Evolutionary conservation across 108 stramenopile genomes (phyloP).

Genomic region (Cyclotella cryptica): DNA sequence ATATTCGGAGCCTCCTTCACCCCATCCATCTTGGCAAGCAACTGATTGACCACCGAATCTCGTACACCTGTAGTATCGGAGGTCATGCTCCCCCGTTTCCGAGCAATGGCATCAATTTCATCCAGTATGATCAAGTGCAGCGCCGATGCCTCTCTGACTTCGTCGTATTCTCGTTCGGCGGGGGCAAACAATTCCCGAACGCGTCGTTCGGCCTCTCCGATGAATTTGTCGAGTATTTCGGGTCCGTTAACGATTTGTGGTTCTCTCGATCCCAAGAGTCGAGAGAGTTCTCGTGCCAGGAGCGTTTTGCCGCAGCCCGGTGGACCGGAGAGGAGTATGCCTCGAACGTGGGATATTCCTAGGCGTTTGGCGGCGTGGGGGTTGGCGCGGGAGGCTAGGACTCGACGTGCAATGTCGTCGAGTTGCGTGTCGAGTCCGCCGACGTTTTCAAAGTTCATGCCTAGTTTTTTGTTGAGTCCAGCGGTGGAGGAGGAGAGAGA

Average conservation of each 20-base stretch:
- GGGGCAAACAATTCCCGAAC: conserved; percentile 73
- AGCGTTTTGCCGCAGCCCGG: conserved; percentile 88
- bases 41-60: conserved; percentile 93
- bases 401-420: conserved; percentile 82
- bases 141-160: conserved; percentile 70
- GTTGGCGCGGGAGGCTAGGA: conserved; percentile 86
- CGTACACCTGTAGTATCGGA: conserved; percentile 72
- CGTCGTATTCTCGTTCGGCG: conserved; percentile 72
- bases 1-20: conserved; percentile 77
- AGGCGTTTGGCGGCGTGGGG: conserved; percentile 88
- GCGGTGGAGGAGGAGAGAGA: neutral
- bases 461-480: conserved; percentile 68
- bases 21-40: conserved; percentile 81
- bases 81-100: conserved; percentile 77
- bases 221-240: conserved; percentile 79
- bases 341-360: conserved; percentile 87
- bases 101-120: conserved; percentile 90
- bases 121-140: conserved; percentile 91
- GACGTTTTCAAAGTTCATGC: conserved; percentile 82
- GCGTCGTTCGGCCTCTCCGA: conserved; percentile 80
- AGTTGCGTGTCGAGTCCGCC: conserved; percentile 82
- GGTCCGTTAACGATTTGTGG: conserved; percentile 94
- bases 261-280: conserved; percentile 90
- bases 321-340: conserved; percentile 82
- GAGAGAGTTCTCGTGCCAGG: conserved; percentile 91